Percentiles rank a stretch among this genome's conserved stretches.
These are phyloP conservation scores for Aquanectria penicillioides DNA, from an alignment of 2,329 filamentous ascomycete genomes.

Conservation along the genomic window DNA sequence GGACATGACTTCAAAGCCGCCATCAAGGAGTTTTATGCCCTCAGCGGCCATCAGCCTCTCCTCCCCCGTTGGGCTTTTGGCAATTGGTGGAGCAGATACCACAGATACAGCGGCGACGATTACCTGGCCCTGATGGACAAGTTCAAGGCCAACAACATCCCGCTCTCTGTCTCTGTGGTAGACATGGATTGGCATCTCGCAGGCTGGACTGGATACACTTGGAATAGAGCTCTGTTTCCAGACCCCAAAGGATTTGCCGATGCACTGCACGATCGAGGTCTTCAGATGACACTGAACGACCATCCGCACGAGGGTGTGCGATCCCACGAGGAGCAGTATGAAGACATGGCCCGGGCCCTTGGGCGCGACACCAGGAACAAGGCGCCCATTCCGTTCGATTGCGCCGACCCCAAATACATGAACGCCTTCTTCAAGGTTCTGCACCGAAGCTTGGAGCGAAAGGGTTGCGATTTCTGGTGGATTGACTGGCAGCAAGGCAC, in stretches of 20 bases:
- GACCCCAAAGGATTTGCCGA: slow-evolving; percentile 62
- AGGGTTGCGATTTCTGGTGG: slow-evolving; percentile 73
- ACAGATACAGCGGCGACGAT: slow-evolving; percentile 64
- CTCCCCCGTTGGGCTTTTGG: slow-evolving; percentile 68
- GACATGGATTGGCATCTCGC: slow-evolving; percentile 75
- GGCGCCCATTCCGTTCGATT: slow-evolving; percentile 66
- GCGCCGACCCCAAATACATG: slow-evolving; percentile 62
- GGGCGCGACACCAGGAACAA: slow-evolving; percentile 59
- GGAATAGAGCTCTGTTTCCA: slow-evolving; percentile 63
- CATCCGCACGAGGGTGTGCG: slow-evolving; percentile 70
- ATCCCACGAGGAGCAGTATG: slow-evolving; percentile 65
- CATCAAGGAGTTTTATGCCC: slow-evolving; percentile 62
- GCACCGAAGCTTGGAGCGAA: slow-evolving; percentile 63
- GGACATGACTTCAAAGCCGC: slow-evolving; percentile 65
- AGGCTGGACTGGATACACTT: slow-evolving; percentile 66
- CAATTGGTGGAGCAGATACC: slow-evolving; percentile 74
- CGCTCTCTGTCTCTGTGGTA: slow-evolving; percentile 67
- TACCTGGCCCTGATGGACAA: slow-evolving; percentile 67
- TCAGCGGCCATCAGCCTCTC: slow-evolving; percentile 65
- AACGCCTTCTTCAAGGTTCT: slow-evolving; percentile 68
- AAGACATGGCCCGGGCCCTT: slow-evolving; percentile 62
- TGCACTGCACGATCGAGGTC: slow-evolving; percentile 59
- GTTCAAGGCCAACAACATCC: slow-evolving; percentile 61
- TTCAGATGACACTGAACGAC: slow-evolving; percentile 68
- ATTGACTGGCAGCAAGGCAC: slow-evolving; percentile 74